Percentiles rank a stretch among this genome's conserved stretches.
Conservation (phyloP, 2,329 filamentous ascomycete species). For the Pseudopithomyces chartarum region DNA sequence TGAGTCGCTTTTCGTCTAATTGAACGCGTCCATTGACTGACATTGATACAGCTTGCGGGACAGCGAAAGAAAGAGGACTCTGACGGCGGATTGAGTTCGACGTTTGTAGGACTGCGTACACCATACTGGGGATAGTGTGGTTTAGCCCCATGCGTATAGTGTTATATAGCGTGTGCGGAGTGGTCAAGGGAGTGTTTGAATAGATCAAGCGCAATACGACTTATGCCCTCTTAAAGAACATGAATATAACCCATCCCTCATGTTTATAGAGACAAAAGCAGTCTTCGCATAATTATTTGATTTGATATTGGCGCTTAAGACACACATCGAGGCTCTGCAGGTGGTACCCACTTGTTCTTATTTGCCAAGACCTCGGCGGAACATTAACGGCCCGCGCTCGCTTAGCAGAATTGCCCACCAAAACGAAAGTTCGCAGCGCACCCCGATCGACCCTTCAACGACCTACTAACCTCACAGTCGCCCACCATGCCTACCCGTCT, state of each 20-base stretch:
- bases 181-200: slow-evolving; percentile 7
- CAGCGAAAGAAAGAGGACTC: slow-evolving; percentile 73
- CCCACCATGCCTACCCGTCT: slow-evolving; percentile 40
- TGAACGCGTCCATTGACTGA: slow-evolving; percentile 10
- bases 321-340: too few relatives aligned
- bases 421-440: slow-evolving; percentile 1
- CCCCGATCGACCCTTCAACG: neutral
- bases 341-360: neutral
- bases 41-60: slow-evolving; percentile 57
- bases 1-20: slow-evolving; percentile 30
- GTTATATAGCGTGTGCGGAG: slow-evolving; percentile 33
- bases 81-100: slow-evolving; percentile 34
- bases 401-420: slow-evolving; percentile 5
- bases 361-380: neutral
- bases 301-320: too few relatives aligned
- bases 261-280: too few relatives aligned
- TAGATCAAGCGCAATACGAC: slow-evolving; percentile 8
- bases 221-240: slow-evolving; percentile 4
- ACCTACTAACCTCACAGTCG: slow-evolving; percentile 34
- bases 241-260: too few relatives aligned
- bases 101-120: slow-evolving; percentile 47
- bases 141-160: slow-evolving; percentile 14
- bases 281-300: too few relatives aligned
- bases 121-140: slow-evolving; percentile 44
- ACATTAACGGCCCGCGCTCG: slow-evolving; percentile 1